These are phyloP conservation scores for Colletotrichum costaricense DNA, from an alignment of 2,329 filamentous ascomycete genomes.

Conservation along the genomic window DNA sequence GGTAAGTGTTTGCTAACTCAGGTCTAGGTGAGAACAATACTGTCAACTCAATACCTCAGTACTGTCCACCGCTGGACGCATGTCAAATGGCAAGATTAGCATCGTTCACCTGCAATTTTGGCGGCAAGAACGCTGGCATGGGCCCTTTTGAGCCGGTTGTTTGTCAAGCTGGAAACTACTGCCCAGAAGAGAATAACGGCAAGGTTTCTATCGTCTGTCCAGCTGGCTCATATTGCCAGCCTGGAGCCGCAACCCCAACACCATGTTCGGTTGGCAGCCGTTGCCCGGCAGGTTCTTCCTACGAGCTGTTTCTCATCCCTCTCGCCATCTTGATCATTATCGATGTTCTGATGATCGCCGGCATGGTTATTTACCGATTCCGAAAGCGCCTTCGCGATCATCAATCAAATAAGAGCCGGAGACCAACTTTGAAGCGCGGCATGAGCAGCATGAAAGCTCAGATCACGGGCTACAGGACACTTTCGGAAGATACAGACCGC, in stretches of 20 bases:
- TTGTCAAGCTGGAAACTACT: slow-evolving; percentile 61
- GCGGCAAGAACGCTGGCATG: slow-evolving; percentile 53
- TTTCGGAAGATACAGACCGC: slow-evolving; percentile 46
- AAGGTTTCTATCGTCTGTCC: slow-evolving; percentile 56
- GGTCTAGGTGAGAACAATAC: slow-evolving; percentile 55
- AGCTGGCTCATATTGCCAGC: slow-evolving; percentile 61
- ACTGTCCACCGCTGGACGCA: slow-evolving; percentile 51
- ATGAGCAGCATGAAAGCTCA: slow-evolving; percentile 44
- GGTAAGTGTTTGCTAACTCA: slow-evolving; percentile 24
- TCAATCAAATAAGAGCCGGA: slow-evolving; percentile 16
- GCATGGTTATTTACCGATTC: slow-evolving; percentile 48
- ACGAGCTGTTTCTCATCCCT: slow-evolving; percentile 56
- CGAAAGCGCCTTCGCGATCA: slow-evolving; percentile 43
- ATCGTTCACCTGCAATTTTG: slow-evolving; percentile 45
- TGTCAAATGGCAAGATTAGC: slow-evolving; percentile 52
- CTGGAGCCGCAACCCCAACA: slow-evolving; percentile 58
- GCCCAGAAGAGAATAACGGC: slow-evolving; percentile 50
- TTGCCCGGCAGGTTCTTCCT: slow-evolving; percentile 57
- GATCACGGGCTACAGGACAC: slow-evolving; percentile 48
- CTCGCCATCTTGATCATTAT: slow-evolving; percentile 53
- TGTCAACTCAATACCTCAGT: slow-evolving; percentile 57
- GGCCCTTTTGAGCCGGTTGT: slow-evolving; percentile 62
- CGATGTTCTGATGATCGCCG: slow-evolving; percentile 53
- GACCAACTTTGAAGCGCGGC: not conserved
- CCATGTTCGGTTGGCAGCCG: slow-evolving; percentile 57